Evolutionary conservation across 441 rosid genomes (phyloP).

Genomic region (Pelargonium cotyledonis): DNA sequence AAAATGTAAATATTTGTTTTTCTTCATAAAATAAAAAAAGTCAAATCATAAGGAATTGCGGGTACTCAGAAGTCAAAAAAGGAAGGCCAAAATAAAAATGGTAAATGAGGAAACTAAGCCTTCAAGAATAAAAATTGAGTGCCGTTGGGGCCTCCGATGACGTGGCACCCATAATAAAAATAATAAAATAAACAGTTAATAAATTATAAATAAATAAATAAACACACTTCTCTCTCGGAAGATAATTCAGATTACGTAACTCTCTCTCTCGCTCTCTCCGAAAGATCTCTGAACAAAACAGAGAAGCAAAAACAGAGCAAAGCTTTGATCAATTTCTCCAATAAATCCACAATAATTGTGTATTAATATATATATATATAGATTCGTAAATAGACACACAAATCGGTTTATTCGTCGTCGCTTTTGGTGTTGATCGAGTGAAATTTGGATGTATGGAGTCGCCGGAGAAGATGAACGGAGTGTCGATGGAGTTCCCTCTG

Average conservation of each 20-base stretch:
- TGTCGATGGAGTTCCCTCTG: conserved; percentile 46
- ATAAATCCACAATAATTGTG: background rate
- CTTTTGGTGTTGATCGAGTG: background rate
- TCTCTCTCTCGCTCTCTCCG: no score
- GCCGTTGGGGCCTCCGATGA: no score
- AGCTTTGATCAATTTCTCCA: background rate
- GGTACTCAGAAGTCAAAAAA: no score
- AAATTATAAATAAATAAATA: background rate
- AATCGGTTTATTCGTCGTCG: background rate
- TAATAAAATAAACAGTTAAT: background rate
- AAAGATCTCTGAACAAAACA: background rate
- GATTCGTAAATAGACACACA: background rate
- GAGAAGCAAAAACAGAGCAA: background rate
- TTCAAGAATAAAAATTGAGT: no score
- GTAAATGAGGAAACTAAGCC: no score
- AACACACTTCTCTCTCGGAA: background rate
- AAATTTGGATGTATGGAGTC: conserved; percentile 18
- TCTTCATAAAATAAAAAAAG: no score
- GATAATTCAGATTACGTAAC: background rate
- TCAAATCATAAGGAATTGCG: no score
- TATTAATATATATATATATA: background rate
- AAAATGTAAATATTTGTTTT: no score
- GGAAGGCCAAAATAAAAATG: no score
- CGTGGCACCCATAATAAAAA: background rate
- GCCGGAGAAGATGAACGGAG: conserved; percentile 20